Base-by-base conservation (phyloP, 2,329 filamentous ascomycete genomes). In the Sphaerulina musiva region DNA sequence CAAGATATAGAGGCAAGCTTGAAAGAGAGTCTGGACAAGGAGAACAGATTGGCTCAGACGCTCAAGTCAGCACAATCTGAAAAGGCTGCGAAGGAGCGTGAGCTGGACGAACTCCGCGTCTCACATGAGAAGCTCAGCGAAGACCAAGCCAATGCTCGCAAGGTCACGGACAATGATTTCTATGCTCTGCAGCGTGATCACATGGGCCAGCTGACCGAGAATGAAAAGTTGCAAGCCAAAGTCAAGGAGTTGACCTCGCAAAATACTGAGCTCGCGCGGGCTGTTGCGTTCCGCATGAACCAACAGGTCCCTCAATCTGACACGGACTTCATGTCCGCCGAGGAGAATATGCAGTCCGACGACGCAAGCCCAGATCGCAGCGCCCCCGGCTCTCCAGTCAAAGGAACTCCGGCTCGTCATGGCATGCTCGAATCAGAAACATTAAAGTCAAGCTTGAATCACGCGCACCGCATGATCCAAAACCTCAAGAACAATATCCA, bases 381-480 rank as follows among this genome's bases (percentile, higher is more conserved):
- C 0, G 93, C 92, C 4, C 91, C 92, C 7, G 81, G 86, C 1
- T 97, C 92, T 0, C 93, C 93, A 0, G 81, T 89, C 68, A 98
- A 97, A 74, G 85, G 85, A 54, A 96, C 92, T 1, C 92, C 92
- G 26, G 62, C 62, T 36, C 82, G 93, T 23, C 92, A 96, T 71
- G 85, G 88, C 38, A 85, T 89, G 72, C 80, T 98, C n/a, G 93
- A 98, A 72, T 86, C 89, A 0, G 93, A 98, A 74, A 98, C 93
- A 0, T 76, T 98, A 62, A 95, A 93, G 74, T 95, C 91, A 51
- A 96, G 92, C 26, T 79, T 97, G 29, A 86, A 90, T 62, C 93
- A 98, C 69, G 92, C 93, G 39, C 93, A 97, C 70, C 84, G 92
- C 54, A 96, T 95, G 74, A 96, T 98, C 55, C 92, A 97, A 70